These are phyloP conservation scores for Arachnopeziza araneosa DNA, from an alignment of 2,329 filamentous ascomycete species.

Conservation along the genomic window DNA sequence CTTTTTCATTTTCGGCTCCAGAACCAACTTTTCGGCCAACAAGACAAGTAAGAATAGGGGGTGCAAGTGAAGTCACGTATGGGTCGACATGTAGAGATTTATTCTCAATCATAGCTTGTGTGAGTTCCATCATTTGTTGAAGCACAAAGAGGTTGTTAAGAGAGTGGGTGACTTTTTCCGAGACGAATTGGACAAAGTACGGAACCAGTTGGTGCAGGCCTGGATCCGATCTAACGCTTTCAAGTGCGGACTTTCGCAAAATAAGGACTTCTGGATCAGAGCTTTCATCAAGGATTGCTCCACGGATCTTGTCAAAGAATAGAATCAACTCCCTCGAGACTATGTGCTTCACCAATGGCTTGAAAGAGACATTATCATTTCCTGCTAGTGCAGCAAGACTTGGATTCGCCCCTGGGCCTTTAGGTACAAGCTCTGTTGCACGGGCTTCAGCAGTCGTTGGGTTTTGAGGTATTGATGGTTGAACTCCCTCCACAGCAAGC, in stretches of 20 bases:
- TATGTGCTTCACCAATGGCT: slow-evolving; percentile 91
- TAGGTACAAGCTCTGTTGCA: slow-evolving; percentile 79
- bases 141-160: slow-evolving; percentile 86
- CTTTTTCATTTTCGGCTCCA: slow-evolving; percentile 45
- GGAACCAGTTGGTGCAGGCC: slow-evolving; percentile 92
- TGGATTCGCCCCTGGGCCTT: slow-evolving; percentile 82
- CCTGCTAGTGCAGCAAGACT: slow-evolving; percentile 78
- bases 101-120: slow-evolving; percentile 78
- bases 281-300: slow-evolving; percentile 79
- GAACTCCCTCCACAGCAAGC: slow-evolving; percentile 95
- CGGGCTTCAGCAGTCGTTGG: slow-evolving; percentile 80
- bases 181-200: slow-evolving; percentile 94
- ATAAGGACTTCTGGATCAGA: slow-evolving; percentile 69
- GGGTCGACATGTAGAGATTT: slow-evolving; percentile 66
- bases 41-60: slow-evolving; percentile 85
- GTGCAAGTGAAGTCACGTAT: slow-evolving; percentile 63
- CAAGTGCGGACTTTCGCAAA: slow-evolving; percentile 77
- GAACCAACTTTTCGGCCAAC: slow-evolving; percentile 66
- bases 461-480: slow-evolving; percentile 94
- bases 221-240: slow-evolving; percentile 81
- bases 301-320: slow-evolving; percentile 94
- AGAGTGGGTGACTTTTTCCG: slow-evolving; percentile 91
- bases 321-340: slow-evolving; percentile 93
- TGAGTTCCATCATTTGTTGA: slow-evolving; percentile 87
- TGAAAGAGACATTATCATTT: slow-evolving; percentile 76